phyloP scores from a whole-genome alignment of 306 rosid genomes.

The Benincasa hispida region DNA sequence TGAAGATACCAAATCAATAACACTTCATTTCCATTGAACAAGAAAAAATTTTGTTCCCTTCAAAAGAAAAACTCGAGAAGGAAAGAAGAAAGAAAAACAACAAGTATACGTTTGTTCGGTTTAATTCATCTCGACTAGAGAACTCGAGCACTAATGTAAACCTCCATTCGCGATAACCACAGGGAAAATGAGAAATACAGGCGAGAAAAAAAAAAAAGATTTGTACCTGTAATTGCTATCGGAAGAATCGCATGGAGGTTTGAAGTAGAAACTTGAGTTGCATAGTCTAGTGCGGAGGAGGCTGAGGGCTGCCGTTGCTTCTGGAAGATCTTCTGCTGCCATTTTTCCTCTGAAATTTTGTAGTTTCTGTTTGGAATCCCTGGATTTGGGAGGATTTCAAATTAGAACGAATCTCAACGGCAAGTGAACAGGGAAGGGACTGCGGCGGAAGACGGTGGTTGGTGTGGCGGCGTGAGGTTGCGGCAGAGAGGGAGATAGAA shows the following conservation, averaged over 20 bases:
- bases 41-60: neutral
- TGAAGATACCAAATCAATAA: conserved; percentile 14
- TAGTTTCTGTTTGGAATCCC: neutral
- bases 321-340: conserved; percentile 34
- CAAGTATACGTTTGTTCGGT: neutral
- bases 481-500: neutral
- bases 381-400: neutral
- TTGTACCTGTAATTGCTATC: conserved; percentile 50
- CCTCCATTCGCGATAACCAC: neutral
- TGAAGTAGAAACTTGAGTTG: conserved; percentile 41
- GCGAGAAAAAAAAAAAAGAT: neutral
- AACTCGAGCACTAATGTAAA: neutral
- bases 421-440: neutral
- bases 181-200: neutral
- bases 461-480: neutral
- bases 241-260: conserved; percentile 27
- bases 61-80: neutral
- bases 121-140: neutral
- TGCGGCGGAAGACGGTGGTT: neutral
- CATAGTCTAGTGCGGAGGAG: conserved; percentile 53
- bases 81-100: neutral
- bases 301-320: conserved; percentile 28
- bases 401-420: neutral
- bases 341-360: neutral
- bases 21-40: neutral